Evolutionary conservation across 768 basidiomycete species (phyloP).

Genomic region (Auriscalpium microsporum): DNA sequence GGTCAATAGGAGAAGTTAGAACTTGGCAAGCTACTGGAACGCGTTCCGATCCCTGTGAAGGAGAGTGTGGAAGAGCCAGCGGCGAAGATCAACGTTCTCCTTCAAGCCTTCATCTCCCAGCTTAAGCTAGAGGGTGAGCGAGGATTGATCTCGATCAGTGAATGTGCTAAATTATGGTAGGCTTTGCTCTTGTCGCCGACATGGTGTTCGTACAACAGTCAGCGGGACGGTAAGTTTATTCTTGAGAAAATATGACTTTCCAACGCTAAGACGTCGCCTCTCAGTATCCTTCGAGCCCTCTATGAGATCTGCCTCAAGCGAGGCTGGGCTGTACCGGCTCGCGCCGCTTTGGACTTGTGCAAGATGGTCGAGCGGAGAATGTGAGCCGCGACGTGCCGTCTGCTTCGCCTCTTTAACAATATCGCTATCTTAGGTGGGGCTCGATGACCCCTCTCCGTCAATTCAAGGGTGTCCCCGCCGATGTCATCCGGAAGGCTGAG

Average conservation of each 20-base stretch:
- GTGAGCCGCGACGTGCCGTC: constrained; percentile 30
- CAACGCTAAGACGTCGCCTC: constrained; percentile 1
- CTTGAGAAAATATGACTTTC: background rate
- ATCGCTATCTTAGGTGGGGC: constrained; percentile 63
- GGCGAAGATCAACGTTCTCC: constrained; percentile 92
- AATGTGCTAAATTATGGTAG: constrained; percentile 23
- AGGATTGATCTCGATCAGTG: no score
- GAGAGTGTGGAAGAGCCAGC: constrained; percentile 94
- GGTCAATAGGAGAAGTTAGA: constrained; percentile 69
- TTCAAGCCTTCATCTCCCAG: constrained; percentile 92
- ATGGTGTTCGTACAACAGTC: constrained; percentile 98
- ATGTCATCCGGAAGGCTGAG: constrained; percentile 85
- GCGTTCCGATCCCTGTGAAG: constrained; percentile 95
- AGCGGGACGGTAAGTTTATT: constrained; percentile 63
- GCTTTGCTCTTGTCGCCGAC: constrained; percentile 79
- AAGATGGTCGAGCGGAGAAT: constrained; percentile 91
- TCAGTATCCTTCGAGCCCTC: constrained; percentile 85
- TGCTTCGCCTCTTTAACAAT: background rate
- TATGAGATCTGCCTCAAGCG: constrained; percentile 97
- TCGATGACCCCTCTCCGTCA: constrained; percentile 97
- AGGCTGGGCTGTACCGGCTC: constrained; percentile 94
- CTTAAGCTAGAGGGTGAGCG: constrained; percentile 77
- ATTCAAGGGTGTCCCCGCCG: constrained; percentile 83
- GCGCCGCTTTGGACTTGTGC: constrained; percentile 85
- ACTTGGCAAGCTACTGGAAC: constrained; percentile 79